Percentiles rank a stretch among this genome's conserved stretches.
Evolutionary conservation across 192 early-diverging fungal species (phyloP).

Genomic region (Funneliformis mosseae): DNA sequence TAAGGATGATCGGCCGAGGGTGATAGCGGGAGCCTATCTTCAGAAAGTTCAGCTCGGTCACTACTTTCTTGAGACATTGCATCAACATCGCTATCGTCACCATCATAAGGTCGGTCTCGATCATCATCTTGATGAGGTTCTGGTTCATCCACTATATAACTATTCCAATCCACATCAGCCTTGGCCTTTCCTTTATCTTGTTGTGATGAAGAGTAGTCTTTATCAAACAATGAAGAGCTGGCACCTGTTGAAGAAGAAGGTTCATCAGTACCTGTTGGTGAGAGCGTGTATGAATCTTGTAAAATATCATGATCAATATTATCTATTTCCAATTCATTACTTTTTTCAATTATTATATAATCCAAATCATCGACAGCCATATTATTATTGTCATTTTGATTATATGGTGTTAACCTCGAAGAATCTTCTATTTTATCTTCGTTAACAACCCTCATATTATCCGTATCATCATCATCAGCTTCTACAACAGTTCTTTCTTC

Average conservation of each 20-base stretch:
- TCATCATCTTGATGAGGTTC: constrained; percentile 32
- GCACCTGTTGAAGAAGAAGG: constrained; percentile 1
- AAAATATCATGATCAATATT: background rate
- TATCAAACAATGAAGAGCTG: constrained; percentile 6
- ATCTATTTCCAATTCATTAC: background rate
- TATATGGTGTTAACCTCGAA: background rate
- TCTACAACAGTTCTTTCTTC: constrained; percentile 29
- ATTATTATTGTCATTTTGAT: constrained; percentile 10
- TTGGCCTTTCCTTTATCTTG: constrained; percentile 27
- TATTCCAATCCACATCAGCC: constrained; percentile 19
- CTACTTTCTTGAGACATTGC: constrained; percentile 43
- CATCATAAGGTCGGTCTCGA: constrained; percentile 43
- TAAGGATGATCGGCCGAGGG: constrained; percentile 58
- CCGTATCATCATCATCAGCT: constrained; percentile 9
- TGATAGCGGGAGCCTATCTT: constrained; percentile 44
- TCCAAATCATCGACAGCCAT: constrained; percentile 13
- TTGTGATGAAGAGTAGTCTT: background rate
- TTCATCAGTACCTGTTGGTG: constrained; percentile 15
- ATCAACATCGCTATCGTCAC: constrained; percentile 46
- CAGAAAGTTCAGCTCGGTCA: constrained; percentile 33
- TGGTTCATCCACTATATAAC: constrained; percentile 1
- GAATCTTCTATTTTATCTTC: background rate
- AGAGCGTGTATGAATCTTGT: background rate
- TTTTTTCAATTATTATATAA: constrained; percentile 3
- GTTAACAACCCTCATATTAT: constrained; percentile 16